A percentile compares a stretch with the other conserved stretches of the same genome.
phyloP scores from a whole-genome alignment of 202 grass and related monocot species.

The Elaeis oleifera region DNA sequence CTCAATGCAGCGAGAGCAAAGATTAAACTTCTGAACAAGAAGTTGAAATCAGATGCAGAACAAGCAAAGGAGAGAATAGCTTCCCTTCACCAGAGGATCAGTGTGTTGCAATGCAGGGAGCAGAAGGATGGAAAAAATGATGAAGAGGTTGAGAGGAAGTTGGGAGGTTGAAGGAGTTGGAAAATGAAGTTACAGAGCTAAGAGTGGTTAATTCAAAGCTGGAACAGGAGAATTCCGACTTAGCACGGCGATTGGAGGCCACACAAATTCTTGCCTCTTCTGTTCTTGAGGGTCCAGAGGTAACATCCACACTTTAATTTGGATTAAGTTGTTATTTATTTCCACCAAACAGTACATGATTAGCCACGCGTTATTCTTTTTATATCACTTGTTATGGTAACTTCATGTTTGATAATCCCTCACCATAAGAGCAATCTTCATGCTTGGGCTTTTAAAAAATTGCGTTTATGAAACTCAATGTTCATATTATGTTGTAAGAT shows the following conservation, averaged over 20 bases:
- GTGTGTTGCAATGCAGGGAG: conserved; percentile 42
- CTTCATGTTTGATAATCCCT: no score
- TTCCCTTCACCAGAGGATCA: conserved; percentile 49
- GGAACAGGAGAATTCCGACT: conserved; percentile 55
- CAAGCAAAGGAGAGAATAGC: conserved; percentile 60
- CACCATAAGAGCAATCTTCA: no score
- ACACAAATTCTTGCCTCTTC: conserved; percentile 36
- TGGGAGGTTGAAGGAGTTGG: conserved; percentile 50
- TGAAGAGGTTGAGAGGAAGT: conserved; percentile 39
- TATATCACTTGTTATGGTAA: no score
- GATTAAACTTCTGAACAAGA: conserved; percentile 58
- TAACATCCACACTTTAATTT: conserved; percentile 34
- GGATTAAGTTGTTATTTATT: no score
- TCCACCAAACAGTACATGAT: no score
- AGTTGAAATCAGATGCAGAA: conserved; percentile 48
- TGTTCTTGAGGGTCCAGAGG: conserved; percentile 45
- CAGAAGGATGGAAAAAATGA: conserved; percentile 12
- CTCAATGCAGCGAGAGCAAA: conserved; percentile 43
- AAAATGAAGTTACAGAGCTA: conserved; percentile 46
- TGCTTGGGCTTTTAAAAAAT: no score
- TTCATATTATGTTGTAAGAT: no score
- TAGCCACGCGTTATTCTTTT: no score
- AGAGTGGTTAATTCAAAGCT: conserved; percentile 47
- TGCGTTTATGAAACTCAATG: no score
- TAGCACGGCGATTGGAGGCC: conserved; percentile 45